Evolutionary conservation across 768 basidiomycete genomes (phyloP).

Genomic region (Daedaleopsis sinensis): DNA sequence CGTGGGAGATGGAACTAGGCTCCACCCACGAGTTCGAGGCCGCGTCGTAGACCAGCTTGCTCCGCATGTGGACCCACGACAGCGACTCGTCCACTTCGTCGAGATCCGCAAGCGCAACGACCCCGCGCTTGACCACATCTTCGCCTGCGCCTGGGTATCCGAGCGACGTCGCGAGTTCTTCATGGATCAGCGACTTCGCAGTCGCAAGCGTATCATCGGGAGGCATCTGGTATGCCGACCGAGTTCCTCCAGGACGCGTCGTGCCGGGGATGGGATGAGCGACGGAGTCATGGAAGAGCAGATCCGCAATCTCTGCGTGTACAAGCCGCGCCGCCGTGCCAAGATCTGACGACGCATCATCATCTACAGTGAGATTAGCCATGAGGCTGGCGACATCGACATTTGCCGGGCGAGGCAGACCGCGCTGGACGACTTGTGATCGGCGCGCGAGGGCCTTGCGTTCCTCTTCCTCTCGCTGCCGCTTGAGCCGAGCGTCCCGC

Average conservation of each 20-base stretch:
- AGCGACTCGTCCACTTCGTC: conserved; percentile 61
- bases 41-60: conserved; percentile 65
- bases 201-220: conserved; percentile 70
- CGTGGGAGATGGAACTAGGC: conserved; percentile 53
- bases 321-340: conserved; percentile 63
- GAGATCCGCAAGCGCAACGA: conserved; percentile 62
- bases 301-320: conserved; percentile 72
- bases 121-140: conserved; percentile 76
- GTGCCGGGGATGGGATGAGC: conserved; percentile 90
- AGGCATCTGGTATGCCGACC: conserved; percentile 74
- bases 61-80: conserved; percentile 76
- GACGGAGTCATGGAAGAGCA: conserved; percentile 89
- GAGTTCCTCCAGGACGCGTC: conserved; percentile 67
- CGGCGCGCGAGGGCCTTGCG: conserved; percentile 78
- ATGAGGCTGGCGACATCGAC: conserved; percentile 73
- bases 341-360: conserved; percentile 45
- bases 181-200: conserved; percentile 74
- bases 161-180: conserved; percentile 76
- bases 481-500: conserved; percentile 74
- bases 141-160: conserved; percentile 86
- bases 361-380: conserved; percentile 55
- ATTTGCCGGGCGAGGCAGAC: conserved; percentile 84
- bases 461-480: conserved; percentile 75
- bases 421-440: conserved; percentile 78
- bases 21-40: conserved; percentile 67